These are phyloP conservation scores for Sparassis latifolia DNA, from an alignment of 1,284 basidiomycete species.

Conservation along the genomic window DNA sequence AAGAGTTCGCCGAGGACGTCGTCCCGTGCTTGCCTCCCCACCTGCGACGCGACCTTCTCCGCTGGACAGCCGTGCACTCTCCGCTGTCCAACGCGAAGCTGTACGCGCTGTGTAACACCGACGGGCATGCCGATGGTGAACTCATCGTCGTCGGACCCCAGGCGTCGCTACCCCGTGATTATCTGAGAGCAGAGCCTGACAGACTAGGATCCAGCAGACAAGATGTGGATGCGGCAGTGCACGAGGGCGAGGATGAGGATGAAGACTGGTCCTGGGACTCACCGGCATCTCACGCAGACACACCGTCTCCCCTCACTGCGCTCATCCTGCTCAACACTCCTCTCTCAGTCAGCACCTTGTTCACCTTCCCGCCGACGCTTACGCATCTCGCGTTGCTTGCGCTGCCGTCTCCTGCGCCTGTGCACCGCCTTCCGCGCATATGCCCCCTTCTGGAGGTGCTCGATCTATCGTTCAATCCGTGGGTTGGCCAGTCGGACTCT, in stretches of 20 bases:
- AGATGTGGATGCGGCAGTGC: background rate
- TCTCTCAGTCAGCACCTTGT: constrained; percentile 30
- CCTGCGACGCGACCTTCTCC: constrained; percentile 47
- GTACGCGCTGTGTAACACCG: constrained; percentile 38
- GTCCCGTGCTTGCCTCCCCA: constrained; percentile 48
- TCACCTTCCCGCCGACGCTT: constrained; percentile 49
- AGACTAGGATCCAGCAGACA: background rate
- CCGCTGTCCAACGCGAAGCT: constrained; percentile 46
- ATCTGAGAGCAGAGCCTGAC: constrained; percentile 33
- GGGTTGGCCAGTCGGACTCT: constrained; percentile 32
- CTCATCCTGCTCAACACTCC: constrained; percentile 29
- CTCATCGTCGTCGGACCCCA: constrained; percentile 53
- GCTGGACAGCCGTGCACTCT: constrained; percentile 46
- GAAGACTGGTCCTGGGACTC: constrained; percentile 20
- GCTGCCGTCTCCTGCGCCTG: constrained; percentile 33
- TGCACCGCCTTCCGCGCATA: constrained; percentile 50
- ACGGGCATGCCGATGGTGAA: constrained; percentile 53
- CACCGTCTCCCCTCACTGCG: constrained; percentile 15
- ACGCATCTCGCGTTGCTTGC: constrained; percentile 52
- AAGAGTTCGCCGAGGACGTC: constrained; percentile 32
- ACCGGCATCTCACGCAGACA: constrained; percentile 9
- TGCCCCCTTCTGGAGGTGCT: constrained; percentile 58
- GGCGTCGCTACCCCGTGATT: constrained; percentile 35
- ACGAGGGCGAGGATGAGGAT: constrained; percentile 4
- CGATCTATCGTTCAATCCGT: constrained; percentile 62